Conservation (phyloP, 1,139 yeast species). For the Casaregolazyma lundiana region DNA sequence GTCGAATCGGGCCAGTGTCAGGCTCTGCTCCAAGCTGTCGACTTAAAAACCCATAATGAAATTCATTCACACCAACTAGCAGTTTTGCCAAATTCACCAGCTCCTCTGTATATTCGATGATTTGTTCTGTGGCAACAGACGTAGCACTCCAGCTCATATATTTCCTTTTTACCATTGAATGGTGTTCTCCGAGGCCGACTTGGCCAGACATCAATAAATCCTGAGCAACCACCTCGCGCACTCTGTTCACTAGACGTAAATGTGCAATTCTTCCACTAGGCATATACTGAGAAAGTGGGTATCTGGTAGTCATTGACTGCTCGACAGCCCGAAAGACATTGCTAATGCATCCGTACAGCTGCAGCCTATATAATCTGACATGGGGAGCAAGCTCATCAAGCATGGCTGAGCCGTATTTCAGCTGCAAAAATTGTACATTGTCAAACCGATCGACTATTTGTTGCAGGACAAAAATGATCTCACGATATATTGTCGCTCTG, state of each 20-base stretch:
- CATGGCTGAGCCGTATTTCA: constrained; percentile 43
- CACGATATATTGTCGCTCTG: constrained; percentile 39
- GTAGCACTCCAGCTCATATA: constrained; percentile 50
- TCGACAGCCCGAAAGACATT: constrained; percentile 40
- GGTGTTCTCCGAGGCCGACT: not conserved
- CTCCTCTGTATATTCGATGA: constrained; percentile 47
- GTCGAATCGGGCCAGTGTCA: not conserved
- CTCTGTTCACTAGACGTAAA: constrained; percentile 41
- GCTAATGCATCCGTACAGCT: constrained; percentile 39
- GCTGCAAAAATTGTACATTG: constrained; percentile 41
- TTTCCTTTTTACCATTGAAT: constrained; percentile 34
- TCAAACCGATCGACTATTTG: constrained; percentile 48
- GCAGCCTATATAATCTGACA: constrained; percentile 44
- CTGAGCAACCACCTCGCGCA: constrained; percentile 32
- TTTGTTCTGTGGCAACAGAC: constrained; percentile 45
- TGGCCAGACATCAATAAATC: constrained; percentile 8
- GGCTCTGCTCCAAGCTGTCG: constrained; percentile 33
- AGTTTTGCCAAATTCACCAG: constrained; percentile 39
- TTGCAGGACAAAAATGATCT: constrained; percentile 42
- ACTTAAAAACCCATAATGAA: constrained; percentile 47
- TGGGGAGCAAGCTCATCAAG: constrained; percentile 41
- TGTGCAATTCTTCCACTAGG: constrained; percentile 49
- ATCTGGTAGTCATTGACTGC: constrained; percentile 40
- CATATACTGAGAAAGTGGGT: constrained; percentile 46
- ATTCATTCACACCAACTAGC: constrained; percentile 45